Evolutionary conservation across 2,329 filamentous ascomycete genomes (phyloP).

Genomic region (Colletotrichum abscissum): DNA sequence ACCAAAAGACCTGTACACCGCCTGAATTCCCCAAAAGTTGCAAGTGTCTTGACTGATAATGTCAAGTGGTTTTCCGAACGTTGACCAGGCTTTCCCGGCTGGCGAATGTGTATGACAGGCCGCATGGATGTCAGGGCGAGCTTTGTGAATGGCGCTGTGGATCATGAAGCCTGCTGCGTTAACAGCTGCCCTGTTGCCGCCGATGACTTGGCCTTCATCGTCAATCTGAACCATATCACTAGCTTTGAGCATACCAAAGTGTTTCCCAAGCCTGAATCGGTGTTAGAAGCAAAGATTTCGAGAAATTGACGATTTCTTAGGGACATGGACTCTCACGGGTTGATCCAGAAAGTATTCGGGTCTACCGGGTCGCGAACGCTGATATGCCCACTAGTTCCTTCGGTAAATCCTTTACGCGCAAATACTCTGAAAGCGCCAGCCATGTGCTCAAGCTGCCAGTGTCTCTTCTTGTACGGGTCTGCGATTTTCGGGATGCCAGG

Average conservation of each 20-base stretch:
- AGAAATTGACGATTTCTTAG: not conserved
- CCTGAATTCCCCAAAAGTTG: constrained; percentile 67
- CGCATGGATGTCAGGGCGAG: constrained; percentile 68
- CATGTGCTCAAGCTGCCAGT: constrained; percentile 53
- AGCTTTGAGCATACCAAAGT: constrained; percentile 71
- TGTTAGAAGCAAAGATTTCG: not conserved
- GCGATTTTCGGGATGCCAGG: constrained; percentile 67
- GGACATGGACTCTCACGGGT: constrained; percentile 52
- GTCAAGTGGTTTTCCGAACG: constrained; percentile 67
- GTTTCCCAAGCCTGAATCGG: constrained; percentile 57
- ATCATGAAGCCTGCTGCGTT: constrained; percentile 74
- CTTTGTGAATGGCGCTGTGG: constrained; percentile 70
- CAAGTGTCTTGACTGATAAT: constrained; percentile 72
- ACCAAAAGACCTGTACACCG: constrained; percentile 70
- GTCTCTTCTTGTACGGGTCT: constrained; percentile 47
- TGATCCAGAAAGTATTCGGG: constrained; percentile 72
- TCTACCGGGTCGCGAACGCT: constrained; percentile 71
- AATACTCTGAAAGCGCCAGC: constrained; percentile 60
- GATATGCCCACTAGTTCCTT: constrained; percentile 75
- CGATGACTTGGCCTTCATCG: constrained; percentile 67
- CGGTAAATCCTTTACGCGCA: constrained; percentile 62
- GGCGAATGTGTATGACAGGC: constrained; percentile 71
- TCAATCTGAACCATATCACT: constrained; percentile 72
- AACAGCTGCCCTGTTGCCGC: constrained; percentile 65
- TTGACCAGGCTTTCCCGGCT: constrained; percentile 70